Evolutionary conservation across 345 rosid species (phyloP), one percentile per base, ranked within the genome.

Genomic region (Camelina laxa): DNA sequence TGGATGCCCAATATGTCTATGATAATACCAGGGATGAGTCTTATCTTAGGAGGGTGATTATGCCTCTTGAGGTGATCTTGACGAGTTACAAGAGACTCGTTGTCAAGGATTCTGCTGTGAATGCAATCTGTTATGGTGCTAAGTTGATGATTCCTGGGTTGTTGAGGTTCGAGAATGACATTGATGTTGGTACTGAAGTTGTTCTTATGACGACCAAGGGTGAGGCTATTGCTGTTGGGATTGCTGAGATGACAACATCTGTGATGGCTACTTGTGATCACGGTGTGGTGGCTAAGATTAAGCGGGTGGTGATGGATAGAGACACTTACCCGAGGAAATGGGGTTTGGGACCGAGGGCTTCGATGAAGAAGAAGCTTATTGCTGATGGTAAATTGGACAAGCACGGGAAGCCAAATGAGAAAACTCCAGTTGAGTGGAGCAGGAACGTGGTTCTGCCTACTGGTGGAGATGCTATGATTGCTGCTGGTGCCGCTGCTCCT

Each of bases 201-300:
- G 98, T 91, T 63, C 63, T 93, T 70, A 93, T 93, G 98, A 91
- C 98, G 16, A 93, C 98, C 2, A 93, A 93, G 62, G 98, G 98
- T 15, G 98, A 93, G 83, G 98, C 98, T 0, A 47, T 94, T 73
- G 98, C 98, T 8, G 54, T 94, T 75, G 97, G 98, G 10, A 86
- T 94, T 41, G 98, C 98, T 0, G 98, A 91, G 85, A 94, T 94
- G 98, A 94, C 98, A 0, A 94, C 98, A 8, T 93, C 97, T 0
- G 93, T 89, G 35, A 94, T 94, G 85, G 97, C 97, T 9, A 89
- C 96, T 1, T 90, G 97, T 77, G 98, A 94, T 80, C 97, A 94
- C 33, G 98, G 98, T 17, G 87, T 91, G 67, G 98, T 94, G 60
- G 97, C 98, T 0, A 91, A 87, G 90, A 94, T 94, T 75, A 94